Conservation (phyloP, 176 grass and related monocot genomes). For the Hsuehochloa calcarea region DNA sequence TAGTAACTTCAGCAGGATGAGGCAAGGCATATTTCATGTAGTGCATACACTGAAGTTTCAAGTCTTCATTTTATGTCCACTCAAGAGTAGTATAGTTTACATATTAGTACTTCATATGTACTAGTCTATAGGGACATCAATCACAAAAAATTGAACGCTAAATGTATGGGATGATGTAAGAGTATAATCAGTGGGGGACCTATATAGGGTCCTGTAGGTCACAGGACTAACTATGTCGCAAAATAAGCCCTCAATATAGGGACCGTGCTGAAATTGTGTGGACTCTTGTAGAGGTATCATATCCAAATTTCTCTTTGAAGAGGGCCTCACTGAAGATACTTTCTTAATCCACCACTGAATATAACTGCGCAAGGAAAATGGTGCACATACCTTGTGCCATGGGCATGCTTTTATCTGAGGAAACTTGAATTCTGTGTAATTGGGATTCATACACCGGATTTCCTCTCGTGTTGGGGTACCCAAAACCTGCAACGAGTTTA, state of each 20-base stretch:
- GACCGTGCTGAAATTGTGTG: background rate
- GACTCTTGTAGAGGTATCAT: background rate
- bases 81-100: background rate
- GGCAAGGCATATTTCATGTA: background rate
- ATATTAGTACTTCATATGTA: background rate
- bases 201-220: background rate
- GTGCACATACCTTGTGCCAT: conserved; percentile 52
- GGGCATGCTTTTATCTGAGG: conserved; percentile 62
- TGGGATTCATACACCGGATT: conserved; percentile 67
- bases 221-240: background rate
- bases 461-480: conserved; percentile 61
- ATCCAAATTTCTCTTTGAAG: background rate
- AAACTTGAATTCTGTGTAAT: conserved; percentile 61
- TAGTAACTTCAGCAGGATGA: background rate
- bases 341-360: background rate
- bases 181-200: background rate
- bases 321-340: background rate
- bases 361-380: background rate
- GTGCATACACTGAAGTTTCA: background rate
- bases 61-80: background rate
- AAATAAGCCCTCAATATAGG: background rate
- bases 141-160: background rate
- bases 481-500: conserved; percentile 41
- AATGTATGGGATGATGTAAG: background rate
- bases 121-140: background rate